Evolutionary conservation across 768 basidiomycete genomes (phyloP).

Genomic region (Leucocoprinus sp.): DNA sequence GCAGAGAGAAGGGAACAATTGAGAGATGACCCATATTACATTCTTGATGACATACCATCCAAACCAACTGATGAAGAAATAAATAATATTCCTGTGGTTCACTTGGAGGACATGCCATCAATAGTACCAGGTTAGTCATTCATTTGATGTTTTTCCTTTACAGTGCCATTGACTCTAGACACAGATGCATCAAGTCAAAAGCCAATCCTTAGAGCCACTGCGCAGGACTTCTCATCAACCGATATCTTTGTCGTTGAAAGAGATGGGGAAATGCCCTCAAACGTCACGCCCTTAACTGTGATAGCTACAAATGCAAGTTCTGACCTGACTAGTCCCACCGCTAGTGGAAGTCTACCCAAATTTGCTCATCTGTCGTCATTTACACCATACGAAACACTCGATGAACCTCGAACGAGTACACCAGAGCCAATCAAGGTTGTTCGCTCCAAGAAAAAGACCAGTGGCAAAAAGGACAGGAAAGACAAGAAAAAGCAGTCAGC

Average conservation of each 20-base stretch:
- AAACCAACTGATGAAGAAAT: slow-evolving; percentile 45
- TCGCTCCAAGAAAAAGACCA: slow-evolving; percentile 58
- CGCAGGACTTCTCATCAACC: slow-evolving; percentile 28
- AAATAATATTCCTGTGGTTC: slow-evolving; percentile 90
- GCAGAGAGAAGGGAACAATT: slow-evolving; percentile 69
- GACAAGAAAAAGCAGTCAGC: slow-evolving; percentile 44
- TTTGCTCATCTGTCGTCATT: slow-evolving; percentile 33
- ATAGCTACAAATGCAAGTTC: slow-evolving; percentile 15
- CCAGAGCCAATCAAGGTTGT: slow-evolving; percentile 72
- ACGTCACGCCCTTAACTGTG: slow-evolving; percentile 27
- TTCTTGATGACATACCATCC: slow-evolving; percentile 53
- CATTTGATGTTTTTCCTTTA: background rate
- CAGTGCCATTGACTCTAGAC: background rate
- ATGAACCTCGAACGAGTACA: slow-evolving; percentile 39
- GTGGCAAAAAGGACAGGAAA: slow-evolving; percentile 38
- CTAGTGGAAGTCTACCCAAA: slow-evolving; percentile 18
- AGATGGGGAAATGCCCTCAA: slow-evolving; percentile 81
- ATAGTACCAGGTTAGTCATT: slow-evolving; percentile 23
- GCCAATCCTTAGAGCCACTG: slow-evolving; percentile 35
- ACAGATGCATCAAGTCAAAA: slow-evolving; percentile 18
- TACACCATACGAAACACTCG: slow-evolving; percentile 45
- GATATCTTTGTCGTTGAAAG: slow-evolving; percentile 60
- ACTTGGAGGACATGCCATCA: slow-evolving; percentile 64
- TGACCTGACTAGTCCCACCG: slow-evolving; percentile 13
- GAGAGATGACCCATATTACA: slow-evolving; percentile 88